Percentiles rank a stretch among this genome's conserved stretches.
Conservation (phyloP, 495 filamentous ascomycete species). For the Thermochaetoides thermophila region DNA sequence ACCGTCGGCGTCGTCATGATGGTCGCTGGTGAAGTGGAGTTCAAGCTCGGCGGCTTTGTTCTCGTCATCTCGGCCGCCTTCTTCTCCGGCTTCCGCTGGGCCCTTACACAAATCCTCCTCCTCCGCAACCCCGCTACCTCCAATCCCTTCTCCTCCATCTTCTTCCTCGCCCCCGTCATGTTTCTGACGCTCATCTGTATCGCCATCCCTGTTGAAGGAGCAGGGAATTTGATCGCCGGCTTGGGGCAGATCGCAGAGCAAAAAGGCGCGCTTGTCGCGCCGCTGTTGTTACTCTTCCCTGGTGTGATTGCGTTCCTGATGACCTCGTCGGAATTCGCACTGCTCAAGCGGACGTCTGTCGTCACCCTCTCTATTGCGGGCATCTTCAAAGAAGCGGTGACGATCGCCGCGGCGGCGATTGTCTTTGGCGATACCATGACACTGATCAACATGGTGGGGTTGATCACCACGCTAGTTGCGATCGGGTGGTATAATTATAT, state of each 20-base stretch:
- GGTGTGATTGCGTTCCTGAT: conserved; percentile 88
- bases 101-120: conserved; percentile 86
- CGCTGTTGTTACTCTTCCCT: conserved; percentile 67
- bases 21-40: conserved; percentile 92
- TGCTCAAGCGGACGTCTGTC: conserved; percentile 87
- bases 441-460: conserved; percentile 70
- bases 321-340: conserved; percentile 90
- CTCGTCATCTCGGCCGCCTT: conserved; percentile 86
- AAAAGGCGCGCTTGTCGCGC: conserved; percentile 44
- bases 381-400: conserved; percentile 98
- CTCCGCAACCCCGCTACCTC: conserved; percentile 88
- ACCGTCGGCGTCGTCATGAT: conserved; percentile 95
- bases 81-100: conserved; percentile 96
- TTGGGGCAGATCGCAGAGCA: conserved; percentile 44
- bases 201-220: conserved; percentile 76
- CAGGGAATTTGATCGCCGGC: conserved; percentile 45
- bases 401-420: conserved; percentile 75
- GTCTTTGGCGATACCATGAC: conserved; percentile 87
- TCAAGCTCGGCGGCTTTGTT: conserved; percentile 74
- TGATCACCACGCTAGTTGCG: conserved; percentile 74
- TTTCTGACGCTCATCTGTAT: conserved; percentile 69
- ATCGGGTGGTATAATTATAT: conserved; percentile 90
- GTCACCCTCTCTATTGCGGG: conserved; percentile 94
- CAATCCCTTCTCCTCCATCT: conserved; percentile 94
- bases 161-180: conserved; percentile 94